A percentile compares a stretch with the other conserved stretches of the same genome.
phyloP scores from a whole-genome alignment of 306 rosid species.

The Acmispon strigosus region DNA sequence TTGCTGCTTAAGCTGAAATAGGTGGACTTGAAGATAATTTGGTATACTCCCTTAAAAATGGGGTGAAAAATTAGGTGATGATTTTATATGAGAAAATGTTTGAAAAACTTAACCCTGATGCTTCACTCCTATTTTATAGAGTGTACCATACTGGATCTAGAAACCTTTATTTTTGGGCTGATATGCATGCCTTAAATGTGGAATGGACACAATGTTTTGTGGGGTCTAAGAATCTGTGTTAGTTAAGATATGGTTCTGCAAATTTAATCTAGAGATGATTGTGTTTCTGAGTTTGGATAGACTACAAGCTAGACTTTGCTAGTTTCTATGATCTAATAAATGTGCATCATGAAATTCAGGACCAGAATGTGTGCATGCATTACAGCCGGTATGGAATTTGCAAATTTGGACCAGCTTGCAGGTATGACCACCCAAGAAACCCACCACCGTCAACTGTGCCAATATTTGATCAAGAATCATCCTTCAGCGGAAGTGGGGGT shows the following conservation, averaged over 20 bases:
- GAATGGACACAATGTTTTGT: not conserved
- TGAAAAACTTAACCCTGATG: not conserved
- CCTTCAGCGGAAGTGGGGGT: conserved; percentile 37
- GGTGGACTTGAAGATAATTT: not conserved
- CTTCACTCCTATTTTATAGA: not conserved
- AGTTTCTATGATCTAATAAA: not conserved
- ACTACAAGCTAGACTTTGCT: not conserved
- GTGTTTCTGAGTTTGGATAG: not conserved
- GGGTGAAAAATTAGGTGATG: not conserved
- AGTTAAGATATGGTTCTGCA: not conserved
- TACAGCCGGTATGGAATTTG: conserved; percentile 86
- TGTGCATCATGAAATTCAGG: conserved; percentile 42
- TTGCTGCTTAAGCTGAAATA: not conserved
- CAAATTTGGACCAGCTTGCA: conserved; percentile 88
- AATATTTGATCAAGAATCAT: conserved; percentile 40
- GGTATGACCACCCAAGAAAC: conserved; percentile 57
- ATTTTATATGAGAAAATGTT: not conserved
- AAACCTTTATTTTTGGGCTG: not conserved
- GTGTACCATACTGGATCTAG: not conserved
- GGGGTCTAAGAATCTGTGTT: not conserved
- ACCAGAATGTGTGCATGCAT: conserved; percentile 60
- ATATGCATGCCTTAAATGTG: not conserved
- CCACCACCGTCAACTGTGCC: conserved; percentile 27
- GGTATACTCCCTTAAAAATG: not conserved
- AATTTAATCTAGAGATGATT: not conserved